A percentile compares a stretch with the other conserved stretches of the same genome.
Conservation (phyloP, 2,329 filamentous ascomycete genomes). For the Biscogniauxia sp. region DNA sequence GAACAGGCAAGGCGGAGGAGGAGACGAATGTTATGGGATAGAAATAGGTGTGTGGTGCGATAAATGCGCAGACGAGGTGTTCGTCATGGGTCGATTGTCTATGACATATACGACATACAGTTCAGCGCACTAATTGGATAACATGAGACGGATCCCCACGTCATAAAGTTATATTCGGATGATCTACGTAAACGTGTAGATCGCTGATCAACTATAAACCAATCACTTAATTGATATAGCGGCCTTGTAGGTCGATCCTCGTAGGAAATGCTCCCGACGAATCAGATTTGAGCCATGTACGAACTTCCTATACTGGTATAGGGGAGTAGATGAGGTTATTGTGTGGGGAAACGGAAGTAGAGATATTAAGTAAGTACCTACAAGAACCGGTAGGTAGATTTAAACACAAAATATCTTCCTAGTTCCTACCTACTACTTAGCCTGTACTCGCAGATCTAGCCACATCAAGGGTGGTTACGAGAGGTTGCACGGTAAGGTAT, state of each 20-base stretch:
- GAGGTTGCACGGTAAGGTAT: too few relatives aligned
- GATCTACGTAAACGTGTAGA: neutral
- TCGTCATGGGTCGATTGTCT: neutral
- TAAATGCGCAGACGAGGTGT: neutral
- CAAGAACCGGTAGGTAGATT: too few relatives aligned
- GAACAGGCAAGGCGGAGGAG: neutral
- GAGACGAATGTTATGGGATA: neutral
- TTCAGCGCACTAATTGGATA: neutral
- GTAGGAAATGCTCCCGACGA: neutral
- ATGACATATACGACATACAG: neutral
- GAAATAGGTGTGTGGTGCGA: neutral
- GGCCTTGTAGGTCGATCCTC: neutral
- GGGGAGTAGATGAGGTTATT: too few relatives aligned
- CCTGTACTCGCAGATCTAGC: too few relatives aligned
- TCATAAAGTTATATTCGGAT: neutral
- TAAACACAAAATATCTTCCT: too few relatives aligned
- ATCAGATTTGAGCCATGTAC: neutral
- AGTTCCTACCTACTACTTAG: too few relatives aligned
- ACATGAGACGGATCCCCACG: neutral
- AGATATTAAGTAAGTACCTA: too few relatives aligned
- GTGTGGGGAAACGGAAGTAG: too few relatives aligned
- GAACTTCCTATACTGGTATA: neutral
- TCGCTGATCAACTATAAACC: neutral
- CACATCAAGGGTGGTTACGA: too few relatives aligned
- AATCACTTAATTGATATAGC: neutral